phyloP scores from a whole-genome alignment of 371 early-diverging fungal genomes.

The Syncephalastrum racemosum region DNA sequence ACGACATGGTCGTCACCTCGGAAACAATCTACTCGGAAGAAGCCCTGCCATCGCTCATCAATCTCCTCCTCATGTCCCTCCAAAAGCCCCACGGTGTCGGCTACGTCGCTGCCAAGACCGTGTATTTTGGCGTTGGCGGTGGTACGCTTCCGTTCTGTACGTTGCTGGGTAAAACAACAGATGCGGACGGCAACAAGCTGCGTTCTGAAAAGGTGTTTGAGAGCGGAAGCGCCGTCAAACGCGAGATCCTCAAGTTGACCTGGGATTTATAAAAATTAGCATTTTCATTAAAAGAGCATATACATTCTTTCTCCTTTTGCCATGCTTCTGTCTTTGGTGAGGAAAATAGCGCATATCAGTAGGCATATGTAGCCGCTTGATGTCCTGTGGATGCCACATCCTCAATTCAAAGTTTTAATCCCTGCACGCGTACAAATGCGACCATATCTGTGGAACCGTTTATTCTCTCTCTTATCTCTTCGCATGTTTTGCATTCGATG shows the following conservation, averaged over 20 bases:
- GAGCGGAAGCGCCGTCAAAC: conserved; percentile 66
- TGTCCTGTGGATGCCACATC: too few species aligned
- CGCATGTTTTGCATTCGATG: too few species aligned
- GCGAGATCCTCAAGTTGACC: conserved; percentile 77
- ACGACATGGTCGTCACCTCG: conserved; percentile 88
- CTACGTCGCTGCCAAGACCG: conserved; percentile 88
- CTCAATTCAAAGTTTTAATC: too few species aligned
- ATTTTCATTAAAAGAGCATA: neutral
- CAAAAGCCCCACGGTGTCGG: conserved; percentile 67
- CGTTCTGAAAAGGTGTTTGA: conserved; percentile 62
- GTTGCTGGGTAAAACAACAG: conserved; percentile 35
- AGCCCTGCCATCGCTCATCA: conserved; percentile 58
- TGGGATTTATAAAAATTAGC: conserved; percentile 39
- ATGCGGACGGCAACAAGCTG: conserved; percentile 57
- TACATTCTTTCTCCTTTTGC: too few species aligned
- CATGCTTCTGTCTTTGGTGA: too few species aligned
- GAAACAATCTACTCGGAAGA: conserved; percentile 90
- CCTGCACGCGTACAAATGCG: too few species aligned
- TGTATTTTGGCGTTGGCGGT: conserved; percentile 91
- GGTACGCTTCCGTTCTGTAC: conserved; percentile 71
- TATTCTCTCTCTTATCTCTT: too few species aligned
- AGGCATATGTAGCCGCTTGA: too few species aligned
- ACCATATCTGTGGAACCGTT: too few species aligned
- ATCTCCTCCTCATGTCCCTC: conserved; percentile 64
- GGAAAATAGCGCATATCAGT: too few species aligned